Base-by-base conservation (phyloP, 192 early-diverging fungal species). In the Linnemannia exigua region DNA sequence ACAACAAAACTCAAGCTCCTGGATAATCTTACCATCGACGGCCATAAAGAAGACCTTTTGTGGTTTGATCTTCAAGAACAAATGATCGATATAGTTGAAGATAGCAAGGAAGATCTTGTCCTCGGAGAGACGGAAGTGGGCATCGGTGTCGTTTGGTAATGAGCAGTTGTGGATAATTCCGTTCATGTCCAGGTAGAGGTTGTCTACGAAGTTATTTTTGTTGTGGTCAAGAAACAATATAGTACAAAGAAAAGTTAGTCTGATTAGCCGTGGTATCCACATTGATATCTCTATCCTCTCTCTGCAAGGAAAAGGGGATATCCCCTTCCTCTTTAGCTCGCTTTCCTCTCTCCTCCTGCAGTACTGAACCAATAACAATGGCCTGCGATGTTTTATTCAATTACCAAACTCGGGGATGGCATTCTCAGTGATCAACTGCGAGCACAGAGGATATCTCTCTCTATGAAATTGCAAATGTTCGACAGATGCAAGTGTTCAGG, bases 111-210 rank as follows among this genome's bases (percentile, higher is more conserved):
- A 99, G 76, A 98, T 98, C 90, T 98, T 94, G 79, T 95, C 96
- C 87, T 99, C 98, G 2, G 97, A 96, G 36, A 97, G 92, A 50
- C 96, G 92, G 79, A 96, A 97, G 70, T 96, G 94, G 5, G 92
- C 93, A 88, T 97, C 95, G 79, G 92, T 92, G 77, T 97, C 96
- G 87, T 98, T 98, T 28, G 96, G 94, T 84, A 98, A 97, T 36
- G 96, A 96, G 89, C 98, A 99, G 81, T 97, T 95, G 88, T 99
- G 98, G 87, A 99, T 96, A 75, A 99, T 97, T 44, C 98, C 98
- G 87, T 99, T 99, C 98, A 99, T 98, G 81, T 99, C 98, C 90
- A 99, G 90, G 79, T 99, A 99, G 66, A 99, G 91, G 83, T 98
- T 98, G 89, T 99, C 97, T 92, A 91, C 72, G 3, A 28, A 2